These are phyloP conservation scores for Strobilomyces dryophilus DNA, from an alignment of 768 basidiomycete genomes.

Conservation along the genomic window DNA sequence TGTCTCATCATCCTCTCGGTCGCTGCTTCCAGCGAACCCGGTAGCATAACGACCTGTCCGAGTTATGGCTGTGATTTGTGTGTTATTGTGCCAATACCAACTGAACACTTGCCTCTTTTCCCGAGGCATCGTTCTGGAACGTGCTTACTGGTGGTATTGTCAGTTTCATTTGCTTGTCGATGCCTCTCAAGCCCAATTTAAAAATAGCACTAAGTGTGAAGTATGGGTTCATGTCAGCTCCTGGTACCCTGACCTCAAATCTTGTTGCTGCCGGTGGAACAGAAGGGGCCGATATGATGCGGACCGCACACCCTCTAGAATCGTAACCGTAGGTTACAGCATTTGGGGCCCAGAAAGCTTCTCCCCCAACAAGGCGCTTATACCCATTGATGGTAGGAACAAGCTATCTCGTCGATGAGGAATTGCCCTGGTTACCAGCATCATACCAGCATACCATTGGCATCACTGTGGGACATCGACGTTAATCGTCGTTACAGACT, in stretches of 20 bases:
- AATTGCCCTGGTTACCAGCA: neutral
- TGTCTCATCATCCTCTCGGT: constrained; percentile 75
- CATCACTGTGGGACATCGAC: constrained; percentile 51
- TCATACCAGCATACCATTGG: constrained; percentile 58
- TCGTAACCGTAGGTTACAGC: constrained; percentile 95
- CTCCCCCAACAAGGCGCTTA: constrained; percentile 92
- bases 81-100: neutral
- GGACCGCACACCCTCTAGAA: constrained; percentile 86
- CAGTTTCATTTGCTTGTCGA: constrained; percentile 68
- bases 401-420: constrained; percentile 39
- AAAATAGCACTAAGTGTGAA: constrained; percentile 87
- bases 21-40: constrained; percentile 74
- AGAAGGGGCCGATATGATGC: constrained; percentile 89
- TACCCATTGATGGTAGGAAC: constrained; percentile 95
- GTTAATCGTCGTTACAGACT: neutral
- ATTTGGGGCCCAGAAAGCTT: constrained; percentile 93
- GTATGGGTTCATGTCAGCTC: constrained; percentile 96
- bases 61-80: neutral
- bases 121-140: constrained; percentile 36
- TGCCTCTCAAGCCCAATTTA: constrained; percentile 81
- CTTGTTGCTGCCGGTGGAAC: constrained; percentile 79
- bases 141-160: constrained; percentile 63
- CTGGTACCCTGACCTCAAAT: constrained; percentile 91
- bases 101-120: constrained; percentile 53
- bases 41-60: constrained; percentile 65